phyloP scores from a whole-genome alignment of 805 yeast genomes.

The Candida cerambycidarum region DNA sequence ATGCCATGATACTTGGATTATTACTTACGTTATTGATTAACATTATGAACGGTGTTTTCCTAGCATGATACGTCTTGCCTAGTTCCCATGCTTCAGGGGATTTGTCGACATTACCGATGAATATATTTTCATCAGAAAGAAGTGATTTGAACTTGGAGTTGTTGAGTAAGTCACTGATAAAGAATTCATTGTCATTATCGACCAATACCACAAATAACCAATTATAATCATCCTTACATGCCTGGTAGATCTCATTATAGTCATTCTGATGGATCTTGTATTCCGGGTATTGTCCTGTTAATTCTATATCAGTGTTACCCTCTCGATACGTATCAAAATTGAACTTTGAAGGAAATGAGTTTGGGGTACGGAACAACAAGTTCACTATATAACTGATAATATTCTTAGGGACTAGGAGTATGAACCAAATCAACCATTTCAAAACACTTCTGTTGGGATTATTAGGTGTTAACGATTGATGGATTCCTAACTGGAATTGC shows the following conservation, averaged over 20 bases:
- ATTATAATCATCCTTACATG: constrained; percentile 25
- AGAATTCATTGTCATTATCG: constrained; percentile 23
- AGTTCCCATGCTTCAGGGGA: constrained; percentile 41
- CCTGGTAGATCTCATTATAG: constrained; percentile 28
- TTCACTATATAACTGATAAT: background rate
- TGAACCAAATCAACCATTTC: constrained; percentile 1
- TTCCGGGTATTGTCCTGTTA: constrained; percentile 18
- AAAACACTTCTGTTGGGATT: background rate
- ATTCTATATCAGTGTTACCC: constrained; percentile 14
- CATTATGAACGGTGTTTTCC: constrained; percentile 37
- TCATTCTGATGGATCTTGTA: background rate
- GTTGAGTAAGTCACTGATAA: constrained; percentile 26
- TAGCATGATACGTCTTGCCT: constrained; percentile 29
- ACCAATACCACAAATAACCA: constrained; percentile 37
- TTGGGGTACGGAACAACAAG: constrained; percentile 9
- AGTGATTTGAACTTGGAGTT: constrained; percentile 29
- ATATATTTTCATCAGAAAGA: constrained; percentile 17
- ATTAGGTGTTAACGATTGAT: constrained; percentile 21
- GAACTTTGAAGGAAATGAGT: constrained; percentile 24
- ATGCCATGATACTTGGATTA: constrained; percentile 34
- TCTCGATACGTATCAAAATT: constrained; percentile 21
- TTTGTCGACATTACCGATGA: constrained; percentile 29
- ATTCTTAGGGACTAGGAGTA: constrained; percentile 2
- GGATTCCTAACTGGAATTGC: constrained; percentile 44
- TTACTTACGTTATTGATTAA: constrained; percentile 36